These are phyloP conservation scores for Colletotrichum higginsianum DNA, from an alignment of 2,329 filamentous ascomycete genomes.

Conservation along the genomic window DNA sequence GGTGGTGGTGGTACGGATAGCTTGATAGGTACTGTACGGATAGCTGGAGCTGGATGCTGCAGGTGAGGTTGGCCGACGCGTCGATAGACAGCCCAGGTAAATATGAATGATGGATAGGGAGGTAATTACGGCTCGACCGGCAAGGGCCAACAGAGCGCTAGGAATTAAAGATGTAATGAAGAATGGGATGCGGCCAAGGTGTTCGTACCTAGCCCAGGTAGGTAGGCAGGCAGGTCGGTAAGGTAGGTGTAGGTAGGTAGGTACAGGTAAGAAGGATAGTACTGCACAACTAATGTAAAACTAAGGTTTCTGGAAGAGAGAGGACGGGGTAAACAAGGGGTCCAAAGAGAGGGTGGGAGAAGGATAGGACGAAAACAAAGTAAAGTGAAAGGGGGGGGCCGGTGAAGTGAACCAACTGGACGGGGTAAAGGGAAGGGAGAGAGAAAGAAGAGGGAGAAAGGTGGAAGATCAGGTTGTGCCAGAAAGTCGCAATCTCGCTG, in stretches of 20 bases:
- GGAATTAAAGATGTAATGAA: slow-evolving; percentile 16
- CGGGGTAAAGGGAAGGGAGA: too few species aligned
- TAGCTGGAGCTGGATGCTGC: slow-evolving; percentile 4
- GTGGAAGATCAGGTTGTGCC: not conserved
- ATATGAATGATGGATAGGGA: slow-evolving; percentile 1
- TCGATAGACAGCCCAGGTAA: not conserved
- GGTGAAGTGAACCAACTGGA: too few species aligned
- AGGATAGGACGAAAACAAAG: not conserved
- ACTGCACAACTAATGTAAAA: not conserved
- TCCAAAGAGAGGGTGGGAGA: slow-evolving; percentile 3
- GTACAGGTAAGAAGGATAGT: too few species aligned
- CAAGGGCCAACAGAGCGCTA: slow-evolving; percentile 16
- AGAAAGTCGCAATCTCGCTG: not conserved
- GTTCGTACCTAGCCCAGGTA: too few species aligned
- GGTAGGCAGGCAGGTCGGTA: too few species aligned
- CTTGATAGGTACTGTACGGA: too few species aligned
- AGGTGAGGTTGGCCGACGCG: slow-evolving; percentile 25
- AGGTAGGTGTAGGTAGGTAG: too few species aligned
- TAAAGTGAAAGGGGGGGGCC: not conserved
- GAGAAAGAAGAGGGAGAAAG: not conserved
- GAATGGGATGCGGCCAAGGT: slow-evolving; percentile 5
- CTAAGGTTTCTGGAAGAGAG: slow-evolving; percentile 14
- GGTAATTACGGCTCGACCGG: slow-evolving; percentile 21
- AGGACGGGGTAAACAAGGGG: slow-evolving; percentile 19
- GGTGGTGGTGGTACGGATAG: not conserved